Evolutionary conservation across 176 grass and related monocot species (phyloP), one percentile per base, ranked within the genome.

Genomic region (Coix lacrymajobi): DNA sequence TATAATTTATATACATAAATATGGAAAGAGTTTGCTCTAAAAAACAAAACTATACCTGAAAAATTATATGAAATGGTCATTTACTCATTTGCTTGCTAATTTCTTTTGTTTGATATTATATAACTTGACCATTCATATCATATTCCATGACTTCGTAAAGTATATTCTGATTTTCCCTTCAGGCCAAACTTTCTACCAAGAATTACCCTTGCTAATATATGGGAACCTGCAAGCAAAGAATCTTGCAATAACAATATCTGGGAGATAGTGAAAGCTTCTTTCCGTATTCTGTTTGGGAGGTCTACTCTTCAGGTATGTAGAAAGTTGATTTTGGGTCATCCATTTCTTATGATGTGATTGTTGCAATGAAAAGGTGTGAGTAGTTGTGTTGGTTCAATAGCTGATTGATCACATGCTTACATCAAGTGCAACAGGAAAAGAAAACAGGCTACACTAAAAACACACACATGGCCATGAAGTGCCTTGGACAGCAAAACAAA

Each of bases 141-240:
- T 68, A 58, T 6, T 78, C 45, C 0, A 17, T 71, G 68, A 60
- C 28, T 78, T 72, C 8, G 16, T 8, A 15, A 83, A 33, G 49
- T 74, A 60, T 81, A 66, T 81, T 48, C 19, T 56, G 3, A 6
- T 5, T 64, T 81, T 64, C 3, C 1, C 11, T 67, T 84, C 39
- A 93, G 96, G 70, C 79, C 96, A 60, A 95, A 95, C 79, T 98
- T 95, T 68, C 86, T 98, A 24, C 96, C 92, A 57, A 98, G 93
- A 79, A 95, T 95, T 88, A 95, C 93, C 52, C 93, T 98, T 66
- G 77, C 89, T 54, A 98, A 95, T 70, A 90, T 98, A 87, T 98
- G 93, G 96, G 93, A 95, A 73, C 96, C 93, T 40, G 96, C 96
- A 67, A 91, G 89, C 82, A 89, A 76, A 73, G 89, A 95, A 91